phyloP scores from a whole-genome alignment of 1,284 basidiomycete species.

The Melampsora abietis-canadensis region DNA sequence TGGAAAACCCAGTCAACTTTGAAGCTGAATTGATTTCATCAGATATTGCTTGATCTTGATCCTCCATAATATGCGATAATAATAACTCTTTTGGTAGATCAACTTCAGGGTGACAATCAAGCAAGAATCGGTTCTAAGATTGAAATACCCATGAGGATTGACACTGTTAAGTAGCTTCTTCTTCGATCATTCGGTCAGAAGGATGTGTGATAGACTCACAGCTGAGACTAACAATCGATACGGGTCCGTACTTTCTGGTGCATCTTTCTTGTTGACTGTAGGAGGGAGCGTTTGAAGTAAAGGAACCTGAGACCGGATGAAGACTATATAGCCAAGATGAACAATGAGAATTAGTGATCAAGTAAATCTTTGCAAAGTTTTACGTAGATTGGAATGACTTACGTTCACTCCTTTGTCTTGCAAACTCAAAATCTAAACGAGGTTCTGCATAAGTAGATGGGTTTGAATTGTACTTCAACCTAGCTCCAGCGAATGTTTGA shows the following conservation, averaged over 20 bases:
- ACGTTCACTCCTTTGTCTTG: slow-evolving; percentile 12
- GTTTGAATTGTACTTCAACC: slow-evolving; percentile 5
- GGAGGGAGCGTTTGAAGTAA: background rate
- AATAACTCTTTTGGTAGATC: slow-evolving; percentile 29
- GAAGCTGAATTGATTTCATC: slow-evolving; percentile 10
- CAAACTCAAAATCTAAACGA: slow-evolving; percentile 26
- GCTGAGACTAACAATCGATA: slow-evolving; percentile 5
- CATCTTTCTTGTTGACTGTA: background rate
- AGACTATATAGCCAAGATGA: background rate
- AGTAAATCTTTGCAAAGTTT: background rate
- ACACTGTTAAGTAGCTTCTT: background rate
- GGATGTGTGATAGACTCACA: background rate
- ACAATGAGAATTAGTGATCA: background rate
- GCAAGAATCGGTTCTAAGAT: slow-evolving; percentile 23
- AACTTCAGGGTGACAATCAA: slow-evolving; percentile 9
- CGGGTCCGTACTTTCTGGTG: background rate
- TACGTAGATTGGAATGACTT: background rate
- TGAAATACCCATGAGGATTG: background rate
- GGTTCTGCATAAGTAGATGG: background rate
- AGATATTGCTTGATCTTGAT: slow-evolving; percentile 6
- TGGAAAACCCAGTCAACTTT: background rate
- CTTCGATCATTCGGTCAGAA: background rate
- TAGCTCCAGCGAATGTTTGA: slow-evolving; percentile 29
- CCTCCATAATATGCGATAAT: slow-evolving; percentile 16
- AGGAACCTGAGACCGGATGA: background rate